Evolutionary conservation across 306 rosid species (phyloP).

Genomic region (Malus asiatica): DNA sequence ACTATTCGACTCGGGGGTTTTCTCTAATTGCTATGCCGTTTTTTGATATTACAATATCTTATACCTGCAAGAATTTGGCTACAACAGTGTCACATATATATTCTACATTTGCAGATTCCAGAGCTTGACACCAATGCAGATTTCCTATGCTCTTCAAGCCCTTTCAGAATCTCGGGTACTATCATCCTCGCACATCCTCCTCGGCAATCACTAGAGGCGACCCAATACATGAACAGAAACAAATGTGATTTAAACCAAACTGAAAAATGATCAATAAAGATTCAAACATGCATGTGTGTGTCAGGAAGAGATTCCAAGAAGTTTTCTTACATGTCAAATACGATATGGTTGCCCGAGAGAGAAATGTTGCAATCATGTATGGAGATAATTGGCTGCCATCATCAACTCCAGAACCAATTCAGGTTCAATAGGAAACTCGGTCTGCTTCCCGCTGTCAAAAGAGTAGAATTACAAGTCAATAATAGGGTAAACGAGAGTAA

Average conservation of each 20-base stretch:
- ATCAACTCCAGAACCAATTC: constrained; percentile 82
- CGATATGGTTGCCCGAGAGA: constrained; percentile 5
- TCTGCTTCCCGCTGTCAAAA: constrained; percentile 71
- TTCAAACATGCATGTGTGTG: not conserved
- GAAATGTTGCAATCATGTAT: constrained; percentile 44
- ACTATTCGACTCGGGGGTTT: not conserved
- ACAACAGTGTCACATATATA: constrained; percentile 6
- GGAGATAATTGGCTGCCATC: constrained; percentile 96
- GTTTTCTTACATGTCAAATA: constrained; percentile 20
- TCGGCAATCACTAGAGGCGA: constrained; percentile 1
- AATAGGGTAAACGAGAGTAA: not conserved
- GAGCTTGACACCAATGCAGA: constrained; percentile 9
- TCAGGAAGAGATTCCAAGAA: not conserved
- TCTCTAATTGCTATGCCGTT: not conserved
- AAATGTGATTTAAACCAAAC: not conserved
- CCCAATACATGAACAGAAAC: not conserved
- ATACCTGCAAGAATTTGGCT: constrained; percentile 1
- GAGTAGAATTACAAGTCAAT: constrained; percentile 10
- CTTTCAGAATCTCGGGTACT: constrained; percentile 12
- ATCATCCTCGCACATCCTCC: constrained; percentile 20
- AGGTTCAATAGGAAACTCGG: constrained; percentile 85
- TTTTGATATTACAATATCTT: not conserved
- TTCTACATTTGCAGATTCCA: constrained; percentile 7
- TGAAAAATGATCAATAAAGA: not conserved
- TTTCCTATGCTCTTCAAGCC: constrained; percentile 9